Evolutionary conservation across 805 yeast species (phyloP), one percentile per base, ranked within the genome.

Genomic region (Saccharomyces eubayanus): DNA sequence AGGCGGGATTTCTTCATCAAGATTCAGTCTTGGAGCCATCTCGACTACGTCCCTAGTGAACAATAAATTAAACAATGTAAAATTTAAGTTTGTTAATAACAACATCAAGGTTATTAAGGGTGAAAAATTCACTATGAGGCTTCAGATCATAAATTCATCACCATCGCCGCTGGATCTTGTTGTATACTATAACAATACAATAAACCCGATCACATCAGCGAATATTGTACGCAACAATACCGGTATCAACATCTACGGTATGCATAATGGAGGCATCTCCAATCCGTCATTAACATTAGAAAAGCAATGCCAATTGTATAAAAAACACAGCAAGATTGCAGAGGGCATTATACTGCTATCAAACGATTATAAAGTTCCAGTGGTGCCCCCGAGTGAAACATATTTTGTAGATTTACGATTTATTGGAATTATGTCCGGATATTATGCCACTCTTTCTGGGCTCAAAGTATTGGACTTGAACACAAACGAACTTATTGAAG

Each of bases 281-380:
- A 48, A 56, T n/a, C 54, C 57, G 8, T 54, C 59, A 43, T 31
- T 55, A 10, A 52, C 67, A 3, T 43, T 62, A 12, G 63, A 62
- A 21, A 65, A 54, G 49, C 67, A 66, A 40, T 58, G 57, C 40
- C 64, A 62, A 43, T 48, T 62, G 51, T 60, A 62, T 49, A 61
- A 60, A 46, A 57, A 62, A 14, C 55, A 57, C 49, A 54, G 58
- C 16, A 57, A 64, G 49, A 56, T 57, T 6, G 57, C 67, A 24
- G 66, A 66, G 45, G 69, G 71, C 3, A 58, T 70, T 2, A 63
- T 70, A 2, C 53, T 70, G 12, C 56, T 69, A 5, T 61, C 71
- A 3, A 69, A 69, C 48, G 73, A 70, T 45, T 65, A 60, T 52
- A 68, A 66, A 48, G 53, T 68, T 6, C 69, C 71, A 2, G 49